Base-by-base conservation (phyloP, 2,329 filamentous ascomycete species). In the Diatrype stigma region DNA sequence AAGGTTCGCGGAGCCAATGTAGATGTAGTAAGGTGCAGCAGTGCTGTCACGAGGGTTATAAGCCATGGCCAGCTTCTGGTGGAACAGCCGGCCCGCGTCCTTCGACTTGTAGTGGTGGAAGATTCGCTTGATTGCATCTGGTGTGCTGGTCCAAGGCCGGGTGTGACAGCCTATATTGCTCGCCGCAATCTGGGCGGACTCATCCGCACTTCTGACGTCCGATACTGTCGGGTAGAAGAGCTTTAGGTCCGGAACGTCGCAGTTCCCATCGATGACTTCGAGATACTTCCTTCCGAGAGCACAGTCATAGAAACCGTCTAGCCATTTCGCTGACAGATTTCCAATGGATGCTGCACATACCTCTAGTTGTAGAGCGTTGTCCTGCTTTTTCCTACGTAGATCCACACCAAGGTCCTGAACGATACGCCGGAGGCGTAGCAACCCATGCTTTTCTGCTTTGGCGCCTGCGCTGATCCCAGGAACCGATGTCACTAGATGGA, bases 1-100 rank as follows among this genome's bases (percentile, higher is more conserved):
- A 12, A 63, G 45, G 32, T 60, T 62, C 2, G 61, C 60, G 6
- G 61, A 63, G 32, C 61, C 61, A n/a, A 63, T 34, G 21, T 63
- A 63, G 26, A 59, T n/a, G 30, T 57, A 63, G 46, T 59, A 54
- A 10, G 59, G 61, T 16, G 42, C 11, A 2, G 46, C 44, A 17
- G 23, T 19, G 11, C 37, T 14, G 11, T 52, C 42, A 11, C 16
- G 14, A 10, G 52, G 52, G 35, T 62, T 52, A 42, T 58, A 60
- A 2, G 58, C 56, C 14, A 62, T 40, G 3, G 63, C 58, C 7
- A 62, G 22, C 35, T 62, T 63, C 47, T 63, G 59, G 32, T 62
- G 60, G 30, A 62, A 62, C 1, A 63, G 53, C 1, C 55, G 51
- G n/a, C 59, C 59, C 6, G 48, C 17, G n/a, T 63, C 61, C 44